Evolutionary conservation across 768 basidiomycete genomes (phyloP).

Genomic region (Russula compacta): DNA sequence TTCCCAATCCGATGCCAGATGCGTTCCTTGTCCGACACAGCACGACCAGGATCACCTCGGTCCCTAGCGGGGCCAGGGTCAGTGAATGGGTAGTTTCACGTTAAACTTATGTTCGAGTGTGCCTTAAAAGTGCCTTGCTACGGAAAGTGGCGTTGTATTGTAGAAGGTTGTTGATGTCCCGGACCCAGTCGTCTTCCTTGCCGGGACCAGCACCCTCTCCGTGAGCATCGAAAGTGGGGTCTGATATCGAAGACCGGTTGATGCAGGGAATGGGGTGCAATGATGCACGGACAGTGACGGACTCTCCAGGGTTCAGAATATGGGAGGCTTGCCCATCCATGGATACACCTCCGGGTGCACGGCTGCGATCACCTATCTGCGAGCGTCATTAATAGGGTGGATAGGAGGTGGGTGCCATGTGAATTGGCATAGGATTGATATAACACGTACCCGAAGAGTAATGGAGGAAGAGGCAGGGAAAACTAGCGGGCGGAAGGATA

Average conservation of each 20-base stretch:
- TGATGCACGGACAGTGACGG: conserved; percentile 76
- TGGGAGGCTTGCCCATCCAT: conserved; percentile 90
- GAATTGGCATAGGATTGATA: background rate
- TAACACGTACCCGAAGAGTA: conserved; percentile 52
- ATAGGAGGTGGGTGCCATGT: background rate
- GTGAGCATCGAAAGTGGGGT: conserved; percentile 32
- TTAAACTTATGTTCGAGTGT: conserved; percentile 48
- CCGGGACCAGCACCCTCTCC: conserved; percentile 66
- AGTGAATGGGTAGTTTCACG: background rate
- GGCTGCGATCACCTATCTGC: conserved; percentile 77
- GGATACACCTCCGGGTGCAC: conserved; percentile 81
- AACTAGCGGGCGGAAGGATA: conserved; percentile 87
- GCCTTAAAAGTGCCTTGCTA: conserved; percentile 75
- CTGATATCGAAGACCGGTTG: conserved; percentile 70
- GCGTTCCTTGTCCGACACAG: background rate
- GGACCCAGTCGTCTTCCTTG: conserved; percentile 92
- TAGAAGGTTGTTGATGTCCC: conserved; percentile 88
- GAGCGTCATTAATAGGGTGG: background rate
- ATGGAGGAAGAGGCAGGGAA: conserved; percentile 76
- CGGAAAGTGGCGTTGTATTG: conserved; percentile 94
- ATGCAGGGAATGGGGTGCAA: conserved; percentile 90
- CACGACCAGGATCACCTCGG: background rate
- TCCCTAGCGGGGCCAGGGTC: background rate
- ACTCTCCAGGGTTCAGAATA: conserved; percentile 75
- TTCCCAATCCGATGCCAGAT: background rate